A percentile compares a stretch with the other conserved stretches of the same genome.
Evolutionary conservation across 441 rosid species (phyloP).

Genomic region (Adansonia gregorii): DNA sequence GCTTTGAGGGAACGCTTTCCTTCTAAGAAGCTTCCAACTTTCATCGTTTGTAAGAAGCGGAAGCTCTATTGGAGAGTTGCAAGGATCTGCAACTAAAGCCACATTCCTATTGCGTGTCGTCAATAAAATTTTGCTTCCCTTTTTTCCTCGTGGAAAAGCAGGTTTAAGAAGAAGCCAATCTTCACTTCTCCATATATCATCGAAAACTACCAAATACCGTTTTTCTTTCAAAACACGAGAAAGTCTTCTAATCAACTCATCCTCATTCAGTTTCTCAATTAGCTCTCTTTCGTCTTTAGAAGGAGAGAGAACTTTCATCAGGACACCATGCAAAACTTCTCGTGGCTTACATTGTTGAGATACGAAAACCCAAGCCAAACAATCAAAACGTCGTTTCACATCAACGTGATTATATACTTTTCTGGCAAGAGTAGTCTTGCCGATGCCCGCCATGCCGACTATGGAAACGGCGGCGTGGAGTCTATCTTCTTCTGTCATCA

Average conservation of each 20-base stretch:
- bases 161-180: background rate
- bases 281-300: background rate
- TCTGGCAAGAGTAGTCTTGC: background rate
- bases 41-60: background rate
- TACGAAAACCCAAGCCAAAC: background rate
- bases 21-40: slow-evolving; percentile 14
- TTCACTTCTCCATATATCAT: background rate
- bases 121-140: background rate
- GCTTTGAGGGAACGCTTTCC: background rate
- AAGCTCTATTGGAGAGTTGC: no score
- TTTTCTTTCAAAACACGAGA: background rate
- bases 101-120: no score
- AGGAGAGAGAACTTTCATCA: background rate
- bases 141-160: background rate
- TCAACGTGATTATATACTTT: background rate
- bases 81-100: no score
- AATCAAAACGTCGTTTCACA: background rate
- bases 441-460: slow-evolving; percentile 14
- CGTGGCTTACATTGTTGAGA: background rate
- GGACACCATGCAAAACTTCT: background rate
- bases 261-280: background rate
- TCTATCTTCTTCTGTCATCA: background rate
- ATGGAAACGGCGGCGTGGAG: background rate
- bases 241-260: background rate
- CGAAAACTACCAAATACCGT: no score